Percentiles rank a stretch among this genome's conserved stretches.
Evolutionary conservation across 2,329 filamentous ascomycete species (phyloP).

Genomic region (Aspergillus texensis): DNA sequence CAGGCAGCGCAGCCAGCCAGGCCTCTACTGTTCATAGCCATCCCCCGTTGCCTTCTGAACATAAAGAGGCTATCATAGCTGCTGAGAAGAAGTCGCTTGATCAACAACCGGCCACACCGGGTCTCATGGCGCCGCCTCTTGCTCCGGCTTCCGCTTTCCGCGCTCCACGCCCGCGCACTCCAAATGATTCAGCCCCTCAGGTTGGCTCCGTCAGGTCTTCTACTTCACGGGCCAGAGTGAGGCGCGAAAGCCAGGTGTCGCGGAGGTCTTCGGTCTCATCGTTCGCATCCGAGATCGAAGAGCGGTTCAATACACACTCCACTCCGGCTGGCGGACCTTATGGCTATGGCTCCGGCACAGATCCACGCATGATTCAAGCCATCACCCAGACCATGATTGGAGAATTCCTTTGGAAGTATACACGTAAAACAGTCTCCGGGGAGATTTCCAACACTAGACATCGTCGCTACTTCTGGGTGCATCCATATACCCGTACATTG

Average conservation of each 20-base stretch:
- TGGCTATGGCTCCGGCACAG: constrained; percentile 72
- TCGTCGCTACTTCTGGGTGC: constrained; percentile 97
- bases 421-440: constrained; percentile 85
- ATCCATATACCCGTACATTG: constrained; percentile 92
- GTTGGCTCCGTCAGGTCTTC: constrained; percentile 50
- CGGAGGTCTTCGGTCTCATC: constrained; percentile 89
- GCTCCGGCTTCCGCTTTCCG: constrained; percentile 76
- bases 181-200: constrained; percentile 54
- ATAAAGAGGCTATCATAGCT: constrained; percentile 81
- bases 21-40: constrained; percentile 54
- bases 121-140: constrained; percentile 79
- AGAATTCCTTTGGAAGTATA: constrained; percentile 99
- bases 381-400: constrained; percentile 99
- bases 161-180: constrained; percentile 62
- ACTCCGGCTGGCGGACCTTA: constrained; percentile 53
- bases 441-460: constrained; percentile 89
- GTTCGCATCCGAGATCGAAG: constrained; percentile 91
- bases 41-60: constrained; percentile 79
- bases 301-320: constrained; percentile 76
- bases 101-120: constrained; percentile 44
- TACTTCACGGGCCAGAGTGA: constrained; percentile 62
- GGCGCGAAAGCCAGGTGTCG: constrained; percentile 50
- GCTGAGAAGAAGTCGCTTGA: constrained; percentile 63
- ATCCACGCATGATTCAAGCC: constrained; percentile 97
- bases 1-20: constrained; percentile 73